Evolutionary conservation across 73 alveolate species (phyloP).

Genomic region (Blepharisma japonicum): DNA sequence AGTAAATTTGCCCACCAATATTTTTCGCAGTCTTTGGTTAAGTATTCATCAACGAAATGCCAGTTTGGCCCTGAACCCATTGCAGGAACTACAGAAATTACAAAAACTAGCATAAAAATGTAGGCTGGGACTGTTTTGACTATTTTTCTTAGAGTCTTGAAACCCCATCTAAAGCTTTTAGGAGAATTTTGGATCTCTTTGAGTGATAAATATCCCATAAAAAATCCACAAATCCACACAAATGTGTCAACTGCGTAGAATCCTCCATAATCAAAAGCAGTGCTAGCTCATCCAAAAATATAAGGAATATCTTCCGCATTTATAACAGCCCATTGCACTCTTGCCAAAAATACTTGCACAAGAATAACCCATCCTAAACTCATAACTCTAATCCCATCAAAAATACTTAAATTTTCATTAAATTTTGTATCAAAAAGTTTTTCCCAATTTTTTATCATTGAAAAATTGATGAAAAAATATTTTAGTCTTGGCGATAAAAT

Average conservation of each 20-base stretch:
- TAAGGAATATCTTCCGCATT: conserved; percentile 10
- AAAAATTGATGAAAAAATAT: neutral
- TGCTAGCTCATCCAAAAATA: neutral
- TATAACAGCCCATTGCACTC: neutral
- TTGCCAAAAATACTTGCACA: conserved; percentile 3
- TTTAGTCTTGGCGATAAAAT: neutral
- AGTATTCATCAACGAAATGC: neutral
- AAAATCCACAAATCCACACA: conserved; percentile 46
- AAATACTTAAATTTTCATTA: neutral
- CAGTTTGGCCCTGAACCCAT: conserved; percentile 46
- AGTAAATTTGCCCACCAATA: conserved; percentile 44
- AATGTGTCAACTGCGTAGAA: conserved; percentile 48
- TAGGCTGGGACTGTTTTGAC: conserved; percentile 32
- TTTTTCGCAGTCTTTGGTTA: conserved; percentile 1
- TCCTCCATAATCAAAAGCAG: conserved; percentile 30
- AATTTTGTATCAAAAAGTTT: neutral
- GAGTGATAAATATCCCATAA: conserved; percentile 17
- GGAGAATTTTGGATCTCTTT: conserved; percentile 22
- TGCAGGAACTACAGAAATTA: neutral
- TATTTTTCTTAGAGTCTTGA: conserved; percentile 31
- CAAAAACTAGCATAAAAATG: conserved; percentile 23
- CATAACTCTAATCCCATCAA: conserved; percentile 36
- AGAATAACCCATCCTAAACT: conserved; percentile 33
- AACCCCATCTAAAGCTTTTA: conserved; percentile 19
- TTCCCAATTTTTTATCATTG: conserved; percentile 10